Base-by-base conservation (phyloP, 441 rosid genomes). In the Aquilaria agallochum region DNA sequence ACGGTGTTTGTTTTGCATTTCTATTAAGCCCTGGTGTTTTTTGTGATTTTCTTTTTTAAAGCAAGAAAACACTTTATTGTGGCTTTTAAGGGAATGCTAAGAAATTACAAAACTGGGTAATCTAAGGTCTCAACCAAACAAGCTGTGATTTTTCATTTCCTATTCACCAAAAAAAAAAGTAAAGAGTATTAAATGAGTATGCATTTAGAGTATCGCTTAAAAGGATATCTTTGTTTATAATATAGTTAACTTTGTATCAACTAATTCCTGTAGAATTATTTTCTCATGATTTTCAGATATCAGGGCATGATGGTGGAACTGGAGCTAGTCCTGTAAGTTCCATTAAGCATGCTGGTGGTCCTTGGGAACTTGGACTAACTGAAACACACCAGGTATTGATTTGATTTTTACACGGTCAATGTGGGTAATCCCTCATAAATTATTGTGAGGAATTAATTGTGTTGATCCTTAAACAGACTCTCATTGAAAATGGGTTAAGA, bases 301-400 rank as follows among this genome's bases (percentile, higher is more conserved):
- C 99, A 53, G 97, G 99, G 20, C 99, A 95, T 76, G 98, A 95
- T 79, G 99, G 98, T 72, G 99, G 98, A 74, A 95, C 99, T 5
- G 98, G 99, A 62, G 99, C 99, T 58, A 95, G 98, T 73, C 99
- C 98, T 40, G 84, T 95, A 72, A 95, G 98, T 76, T 95, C 99
- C 68, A 95, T 92, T 65, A 95, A 95, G 79, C 98, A 95, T 73
- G 99, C 99, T 67, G 98, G 99, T 71, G 99, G 99, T 40, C 99
- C 99, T 50, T 95, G 98, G 99, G 99, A 95, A 71, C 96, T 95
- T 72, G 99, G 98, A 61, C 75, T 95, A 52, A 85, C 97, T 14
- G 99, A 95, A 81, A 81, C 93, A 62, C 88, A 92, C 80, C 98
- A 95, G 88, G 98, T 95, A 67, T 66, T 66, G 54, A 14, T 64